Evolutionary conservation across 2,329 filamentous ascomycete species (phyloP), one percentile per base, ranked within the genome.

Genomic region (Aspergillus transmontanensis): DNA sequence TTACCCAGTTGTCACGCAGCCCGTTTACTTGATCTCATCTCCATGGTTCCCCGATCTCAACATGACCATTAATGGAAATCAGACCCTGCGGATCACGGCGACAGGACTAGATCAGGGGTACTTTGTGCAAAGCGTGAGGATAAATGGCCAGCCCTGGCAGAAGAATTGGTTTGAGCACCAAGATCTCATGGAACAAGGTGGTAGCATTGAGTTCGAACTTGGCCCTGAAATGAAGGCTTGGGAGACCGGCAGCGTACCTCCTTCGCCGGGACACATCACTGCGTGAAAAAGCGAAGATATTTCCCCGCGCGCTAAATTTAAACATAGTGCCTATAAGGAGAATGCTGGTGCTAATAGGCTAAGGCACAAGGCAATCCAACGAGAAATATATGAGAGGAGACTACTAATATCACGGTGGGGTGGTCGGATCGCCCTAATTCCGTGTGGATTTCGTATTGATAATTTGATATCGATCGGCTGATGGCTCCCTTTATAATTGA

Each of bases 151-250:
- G 59, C 2, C 61, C 0, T 87, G 85, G 85, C 68, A 76, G 0
- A 82, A 79, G 74, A 87, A 84, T 59, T 87, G 85, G 85, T 78
- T 87, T 21, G 78, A 81, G 60, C 84, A 87, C 70, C 78, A 81
- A 1, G 83, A 87, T 69, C 55, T 76, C 30, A 74, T 71, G 75
- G 61, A 59, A 50, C 69, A 79, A 26, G 83, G 82, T 0, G 82
- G 82, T 0, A 77, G 72, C 11, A 76, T 86, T 32, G 80, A 85
- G 69, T 86, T 86, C 70, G 76, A 77, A 28, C 65, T 85, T 19
- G 73, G 71, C 0, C 51, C 69, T 3, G 74, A 82, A 32, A 71
- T 70, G 62, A 77, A 68, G 30, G 59, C 66, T 4, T 85, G 83
- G 84, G 84, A 86, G 66, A 79, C 73, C 5, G 83, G 82, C 0